Evolutionary conservation across 228 moss, liverwort and hornwort genomes (phyloP).

Genomic region (Sphagnum fallax): DNA sequence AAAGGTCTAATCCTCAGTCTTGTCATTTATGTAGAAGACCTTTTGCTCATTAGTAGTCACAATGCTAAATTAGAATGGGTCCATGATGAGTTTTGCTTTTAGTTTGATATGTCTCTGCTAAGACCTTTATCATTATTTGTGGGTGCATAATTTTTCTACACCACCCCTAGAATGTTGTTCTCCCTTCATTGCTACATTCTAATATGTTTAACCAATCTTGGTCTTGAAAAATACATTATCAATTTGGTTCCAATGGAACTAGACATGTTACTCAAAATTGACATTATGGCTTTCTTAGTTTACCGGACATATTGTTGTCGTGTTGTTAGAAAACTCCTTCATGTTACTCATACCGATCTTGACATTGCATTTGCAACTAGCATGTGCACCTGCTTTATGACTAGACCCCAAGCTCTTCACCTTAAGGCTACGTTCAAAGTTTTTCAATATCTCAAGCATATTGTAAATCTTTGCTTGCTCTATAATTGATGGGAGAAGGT

Average conservation of each 20-base stretch:
- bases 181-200: neutral
- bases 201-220: neutral
- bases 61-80: neutral
- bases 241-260: neutral
- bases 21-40: neutral
- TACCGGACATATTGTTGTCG: neutral
- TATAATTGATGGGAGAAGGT: too few relatives aligned
- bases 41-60: neutral
- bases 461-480: too few relatives aligned
- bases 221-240: neutral
- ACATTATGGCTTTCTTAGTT: neutral
- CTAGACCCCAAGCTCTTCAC: too few relatives aligned
- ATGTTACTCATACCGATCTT: neutral
- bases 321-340: neutral
- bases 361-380: neutral
- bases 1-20: too few relatives aligned
- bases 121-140: neutral
- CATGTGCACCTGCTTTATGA: neutral
- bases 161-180: neutral
- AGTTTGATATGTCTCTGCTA: neutral
- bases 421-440: too few relatives aligned
- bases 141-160: neutral
- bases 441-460: too few relatives aligned
- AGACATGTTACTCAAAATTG: neutral
- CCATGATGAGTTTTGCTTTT: neutral